phyloP scores from a whole-genome alignment of 2,329 filamentous ascomycete species.

The Talaromyces amestolkiae region DNA sequence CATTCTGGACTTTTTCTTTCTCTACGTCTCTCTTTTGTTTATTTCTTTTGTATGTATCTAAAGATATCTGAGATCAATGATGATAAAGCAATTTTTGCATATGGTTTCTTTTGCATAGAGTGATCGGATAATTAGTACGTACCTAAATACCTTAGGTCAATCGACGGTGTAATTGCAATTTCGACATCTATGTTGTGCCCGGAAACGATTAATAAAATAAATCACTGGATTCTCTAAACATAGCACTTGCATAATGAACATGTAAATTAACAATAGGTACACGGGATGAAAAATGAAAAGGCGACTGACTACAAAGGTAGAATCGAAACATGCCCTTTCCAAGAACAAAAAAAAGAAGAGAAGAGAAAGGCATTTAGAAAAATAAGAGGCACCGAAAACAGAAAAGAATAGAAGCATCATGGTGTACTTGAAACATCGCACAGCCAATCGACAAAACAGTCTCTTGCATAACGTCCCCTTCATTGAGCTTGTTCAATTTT shows the following conservation, averaged over 20 bases:
- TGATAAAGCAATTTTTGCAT: not conserved
- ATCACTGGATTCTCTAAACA: not conserved
- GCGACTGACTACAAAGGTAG: not conserved
- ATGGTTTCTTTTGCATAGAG: not conserved
- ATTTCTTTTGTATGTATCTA: not conserved
- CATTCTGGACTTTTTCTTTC: not conserved
- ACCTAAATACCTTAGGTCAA: not conserved
- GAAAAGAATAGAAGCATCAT: not conserved
- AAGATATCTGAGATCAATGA: not conserved
- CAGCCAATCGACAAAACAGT: not conserved
- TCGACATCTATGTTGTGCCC: not conserved
- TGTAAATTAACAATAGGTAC: conserved; percentile 7
- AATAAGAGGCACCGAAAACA: not conserved
- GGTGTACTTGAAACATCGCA: not conserved
- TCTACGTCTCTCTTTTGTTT: not conserved
- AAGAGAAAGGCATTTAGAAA: not conserved
- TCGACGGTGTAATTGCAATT: not conserved
- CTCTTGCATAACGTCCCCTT: not conserved
- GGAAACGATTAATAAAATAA: not conserved
- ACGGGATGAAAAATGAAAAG: not conserved
- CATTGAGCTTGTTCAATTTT: not conserved
- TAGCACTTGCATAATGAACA: not conserved
- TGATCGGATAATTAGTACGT: not conserved
- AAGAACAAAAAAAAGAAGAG: not conserved
- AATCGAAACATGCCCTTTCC: not conserved